phyloP scores from a whole-genome alignment of 1,284 basidiomycete species.

The Abortiporus biennis region DNA sequence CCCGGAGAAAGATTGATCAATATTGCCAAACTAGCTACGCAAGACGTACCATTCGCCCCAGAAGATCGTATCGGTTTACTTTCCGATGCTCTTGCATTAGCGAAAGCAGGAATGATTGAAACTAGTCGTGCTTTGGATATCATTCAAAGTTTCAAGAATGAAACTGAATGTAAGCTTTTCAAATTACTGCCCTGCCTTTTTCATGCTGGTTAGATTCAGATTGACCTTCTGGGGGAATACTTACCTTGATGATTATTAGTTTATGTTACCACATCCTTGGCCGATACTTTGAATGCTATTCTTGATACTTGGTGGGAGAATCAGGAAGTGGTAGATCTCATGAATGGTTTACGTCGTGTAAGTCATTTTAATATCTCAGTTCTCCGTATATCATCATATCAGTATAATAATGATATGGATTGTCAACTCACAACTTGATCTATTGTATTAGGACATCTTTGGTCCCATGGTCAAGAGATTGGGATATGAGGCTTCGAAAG shows the following conservation, averaged over 20 bases:
- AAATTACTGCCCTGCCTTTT: too few species aligned
- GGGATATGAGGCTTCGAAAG: constrained; percentile 70
- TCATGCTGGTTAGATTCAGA: constrained; percentile 29
- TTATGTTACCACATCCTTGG: constrained; percentile 70
- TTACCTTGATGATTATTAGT: constrained; percentile 32
- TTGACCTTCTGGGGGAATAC: background rate
- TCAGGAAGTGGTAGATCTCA: constrained; percentile 46
- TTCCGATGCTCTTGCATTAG: constrained; percentile 75
- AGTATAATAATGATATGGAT: too few species aligned
- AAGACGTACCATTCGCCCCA: constrained; percentile 63
- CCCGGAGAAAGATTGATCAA: constrained; percentile 73
- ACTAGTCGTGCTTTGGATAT: constrained; percentile 76
- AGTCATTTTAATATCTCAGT: too few species aligned
- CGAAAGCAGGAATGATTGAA: constrained; percentile 74
- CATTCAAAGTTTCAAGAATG: constrained; percentile 60
- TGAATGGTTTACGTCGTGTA: constrained; percentile 64
- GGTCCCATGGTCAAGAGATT: constrained; percentile 75
- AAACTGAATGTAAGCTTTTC: constrained; percentile 73
- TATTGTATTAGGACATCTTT: constrained; percentile 53
- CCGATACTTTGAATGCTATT: constrained; percentile 49
- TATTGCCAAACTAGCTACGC: constrained; percentile 76
- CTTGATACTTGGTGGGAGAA: constrained; percentile 87
- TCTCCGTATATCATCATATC: too few species aligned
- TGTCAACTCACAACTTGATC: too few species aligned
- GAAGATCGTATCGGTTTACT: constrained; percentile 87